Evolutionary conservation across 352 stramenopile genomes (phyloP), one percentile per base, ranked within the genome.

Genomic region (Bremia lactucae): DNA sequence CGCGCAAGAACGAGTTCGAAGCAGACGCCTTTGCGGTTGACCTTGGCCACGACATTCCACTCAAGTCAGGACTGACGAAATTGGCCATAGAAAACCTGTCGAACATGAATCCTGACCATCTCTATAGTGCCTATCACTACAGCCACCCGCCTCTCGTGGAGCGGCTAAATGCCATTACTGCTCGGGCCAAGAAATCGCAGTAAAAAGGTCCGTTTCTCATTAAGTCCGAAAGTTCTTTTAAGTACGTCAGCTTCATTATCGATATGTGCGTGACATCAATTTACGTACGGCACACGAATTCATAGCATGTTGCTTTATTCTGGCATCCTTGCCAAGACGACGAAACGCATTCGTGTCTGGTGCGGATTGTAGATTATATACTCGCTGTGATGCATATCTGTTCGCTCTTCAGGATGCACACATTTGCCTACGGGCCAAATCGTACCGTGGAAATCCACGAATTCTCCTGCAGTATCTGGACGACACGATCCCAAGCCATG

Each of bases 51-150:
- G 90, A 76, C 13, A 49, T 77, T 25, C 72, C 72, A n/a, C 71
- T 98, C 22, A 88, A 97, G 62, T 91, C 75, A 22, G 96, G 94
- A 4, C 78, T 98, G 26, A 93, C 87, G 34, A 98, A 99, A 73
- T 94, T 99, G 36, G 82, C 89, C 61, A 78, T 98, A 42, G 94
- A 98, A 61, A 98, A 98, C 61, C 65, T 99, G 18, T 83, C 81
- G 53, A 97, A 97, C 56, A 97, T 98, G 87, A 96, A 95, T 59
- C 86, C 90, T 26, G 95, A 98, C 67, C 51, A 40, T 42, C 81
- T 91, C 52, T 98, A 97, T 70, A 95, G 78, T 23, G 87, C 81
- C 9, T 98, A 98, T 59, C 95, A 99, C 72, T 98, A 98, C 71
- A 96, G 74, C 54, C 96, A 99, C 64, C 96, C 96, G 23, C 92